These are phyloP conservation scores for Exophiala phaeomuriformis DNA, from an alignment of 2,329 filamentous ascomycete species.

Conservation along the genomic window DNA sequence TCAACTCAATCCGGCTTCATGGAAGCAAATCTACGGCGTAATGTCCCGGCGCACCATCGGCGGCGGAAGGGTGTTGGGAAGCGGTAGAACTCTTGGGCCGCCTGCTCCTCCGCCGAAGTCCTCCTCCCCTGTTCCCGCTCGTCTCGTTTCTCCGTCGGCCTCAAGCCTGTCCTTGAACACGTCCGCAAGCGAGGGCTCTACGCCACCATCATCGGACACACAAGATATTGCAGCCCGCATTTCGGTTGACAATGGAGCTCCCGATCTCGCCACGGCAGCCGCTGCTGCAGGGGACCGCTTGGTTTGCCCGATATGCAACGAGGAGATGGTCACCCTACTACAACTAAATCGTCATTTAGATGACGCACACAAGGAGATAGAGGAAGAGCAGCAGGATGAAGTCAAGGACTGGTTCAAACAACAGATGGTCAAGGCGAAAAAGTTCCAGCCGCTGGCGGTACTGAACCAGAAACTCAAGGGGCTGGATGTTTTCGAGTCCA, in stretches of 20 bases:
- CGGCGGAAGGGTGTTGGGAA: slow-evolving; percentile 85
- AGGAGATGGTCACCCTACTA: slow-evolving; percentile 95
- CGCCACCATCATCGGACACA: slow-evolving; percentile 61
- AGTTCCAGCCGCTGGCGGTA: slow-evolving; percentile 82
- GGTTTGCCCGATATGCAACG: slow-evolving; percentile 93
- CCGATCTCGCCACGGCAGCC: slow-evolving; percentile 43
- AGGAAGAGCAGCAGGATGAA: slow-evolving; percentile 82
- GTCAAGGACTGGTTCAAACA: slow-evolving; percentile 96
- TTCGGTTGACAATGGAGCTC: slow-evolving; percentile 57
- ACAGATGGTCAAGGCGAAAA: slow-evolving; percentile 86
- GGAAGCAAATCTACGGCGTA: slow-evolving; percentile 28
- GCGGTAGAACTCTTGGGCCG: slow-evolving; percentile 72
- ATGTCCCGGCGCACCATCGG: slow-evolving; percentile 86
- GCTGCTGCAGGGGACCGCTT: slow-evolving; percentile 59
- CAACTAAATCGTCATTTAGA: slow-evolving; percentile 89
- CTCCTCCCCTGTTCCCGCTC: slow-evolving; percentile 36
- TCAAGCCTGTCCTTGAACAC: slow-evolving; percentile 67
- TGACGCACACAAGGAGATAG: slow-evolving; percentile 81
- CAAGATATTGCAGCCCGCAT: slow-evolving; percentile 79
- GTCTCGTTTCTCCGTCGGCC: slow-evolving; percentile 54
- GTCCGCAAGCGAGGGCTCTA: slow-evolving; percentile 51
- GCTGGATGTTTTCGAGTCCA: slow-evolving; percentile 88
- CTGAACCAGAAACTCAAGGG: slow-evolving; percentile 91
- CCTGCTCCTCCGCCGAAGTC: slow-evolving; percentile 40
- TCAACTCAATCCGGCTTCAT: slow-evolving; percentile 27